Conservation (phyloP, 345 rosid genomes). For the Sapria himalayana region DNA sequence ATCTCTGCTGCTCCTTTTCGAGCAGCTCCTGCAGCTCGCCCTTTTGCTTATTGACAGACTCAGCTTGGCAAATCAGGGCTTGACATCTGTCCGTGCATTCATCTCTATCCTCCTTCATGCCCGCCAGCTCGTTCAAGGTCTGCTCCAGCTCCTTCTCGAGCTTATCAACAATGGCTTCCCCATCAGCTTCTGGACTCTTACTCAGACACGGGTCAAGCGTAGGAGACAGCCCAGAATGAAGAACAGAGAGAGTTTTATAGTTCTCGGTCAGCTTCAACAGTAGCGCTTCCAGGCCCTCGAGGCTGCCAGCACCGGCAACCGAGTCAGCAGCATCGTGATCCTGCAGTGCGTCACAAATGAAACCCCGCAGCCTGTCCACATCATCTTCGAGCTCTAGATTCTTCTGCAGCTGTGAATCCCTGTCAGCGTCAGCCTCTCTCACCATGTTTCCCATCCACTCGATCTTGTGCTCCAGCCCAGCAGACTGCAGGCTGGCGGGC, state of each 20-base stretch:
- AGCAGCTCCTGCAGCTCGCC: constrained; percentile 44
- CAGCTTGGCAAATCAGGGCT: constrained; percentile 35
- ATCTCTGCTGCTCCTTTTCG: constrained; percentile 71
- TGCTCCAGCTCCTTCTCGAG: constrained; percentile 53
- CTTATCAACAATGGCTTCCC: constrained; percentile 17
- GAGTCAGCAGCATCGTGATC: constrained; percentile 28
- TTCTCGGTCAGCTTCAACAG: constrained; percentile 51
- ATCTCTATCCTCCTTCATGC: constrained; percentile 57
- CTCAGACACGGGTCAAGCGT: constrained; percentile 8
- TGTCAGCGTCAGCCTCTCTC: constrained; percentile 40
- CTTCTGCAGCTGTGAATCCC: constrained; percentile 39
- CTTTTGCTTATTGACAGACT: constrained; percentile 31
- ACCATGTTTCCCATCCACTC: constrained; percentile 68
- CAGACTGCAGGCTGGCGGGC: constrained; percentile 44
- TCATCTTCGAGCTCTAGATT: constrained; percentile 39
- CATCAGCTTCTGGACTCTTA: constrained; percentile 6
- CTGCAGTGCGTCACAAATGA: constrained; percentile 36
- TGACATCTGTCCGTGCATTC: constrained; percentile 32
- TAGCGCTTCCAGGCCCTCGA: constrained; percentile 38
- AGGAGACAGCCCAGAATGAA: constrained; percentile 12
- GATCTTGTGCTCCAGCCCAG: constrained; percentile 64
- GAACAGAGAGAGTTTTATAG: constrained; percentile 13
- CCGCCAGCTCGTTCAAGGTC: constrained; percentile 26
- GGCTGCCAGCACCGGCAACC: constrained; percentile 19
- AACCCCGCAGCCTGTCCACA: constrained; percentile 29